These are phyloP conservation scores for Globisporangium carolinianum DNA, from an alignment of 352 stramenopile species.

Conservation along the genomic window DNA sequence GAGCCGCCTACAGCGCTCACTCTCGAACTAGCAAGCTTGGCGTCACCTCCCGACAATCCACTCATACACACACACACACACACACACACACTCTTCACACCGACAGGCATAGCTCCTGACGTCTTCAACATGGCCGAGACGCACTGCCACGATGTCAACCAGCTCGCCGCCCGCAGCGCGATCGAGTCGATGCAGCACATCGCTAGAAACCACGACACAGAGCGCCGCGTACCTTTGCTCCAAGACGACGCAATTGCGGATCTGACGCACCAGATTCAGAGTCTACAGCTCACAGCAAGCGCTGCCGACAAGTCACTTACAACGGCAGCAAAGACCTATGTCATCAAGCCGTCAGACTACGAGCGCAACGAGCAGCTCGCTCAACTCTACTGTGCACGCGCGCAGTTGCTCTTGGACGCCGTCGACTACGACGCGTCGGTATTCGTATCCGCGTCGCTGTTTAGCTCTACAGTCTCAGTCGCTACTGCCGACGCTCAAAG, in stretches of 20 bases:
- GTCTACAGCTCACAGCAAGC: not conserved
- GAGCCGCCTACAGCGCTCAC: too few relatives aligned
- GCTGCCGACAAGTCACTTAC: not conserved
- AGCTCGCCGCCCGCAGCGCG: not conserved
- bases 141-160: conserved; percentile 4
- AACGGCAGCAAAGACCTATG: not conserved
- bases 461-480: not conserved
- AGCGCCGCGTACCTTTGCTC: not conserved
- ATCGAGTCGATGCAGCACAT: not conserved
- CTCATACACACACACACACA: not conserved
- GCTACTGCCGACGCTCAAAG: conserved; percentile 10
- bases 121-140: conserved; percentile 2
- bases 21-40: too few relatives aligned
- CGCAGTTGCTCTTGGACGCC: conserved; percentile 25
- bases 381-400: conserved; percentile 26
- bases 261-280: conserved; percentile 8
- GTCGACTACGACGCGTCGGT: conserved; percentile 32
- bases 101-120: too few relatives aligned
- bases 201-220: too few relatives aligned
- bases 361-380: conserved; percentile 16
- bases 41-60: not conserved
- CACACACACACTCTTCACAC: not conserved
- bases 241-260: conserved; percentile 4
- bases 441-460: conserved; percentile 10
- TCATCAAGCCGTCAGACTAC: not conserved